phyloP scores from a whole-genome alignment of 176 grass and related monocot genomes.

The Ampelocalamus luodianensis region DNA sequence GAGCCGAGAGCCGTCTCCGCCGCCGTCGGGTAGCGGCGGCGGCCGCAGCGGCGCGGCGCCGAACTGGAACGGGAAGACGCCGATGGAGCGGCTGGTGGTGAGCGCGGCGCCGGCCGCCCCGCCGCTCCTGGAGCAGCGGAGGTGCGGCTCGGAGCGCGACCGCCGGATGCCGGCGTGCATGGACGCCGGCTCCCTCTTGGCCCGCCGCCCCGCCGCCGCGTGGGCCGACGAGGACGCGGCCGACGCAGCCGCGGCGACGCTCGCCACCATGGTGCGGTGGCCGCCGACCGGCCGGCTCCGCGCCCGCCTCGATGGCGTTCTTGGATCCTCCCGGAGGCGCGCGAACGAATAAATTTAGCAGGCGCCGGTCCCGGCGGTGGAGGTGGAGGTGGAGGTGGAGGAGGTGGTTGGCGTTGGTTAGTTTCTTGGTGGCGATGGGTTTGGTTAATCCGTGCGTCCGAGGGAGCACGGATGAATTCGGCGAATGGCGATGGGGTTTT shows the following conservation, averaged over 20 bases:
- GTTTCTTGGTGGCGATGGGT: conserved; percentile 22
- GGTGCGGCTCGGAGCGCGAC: conserved; percentile 68
- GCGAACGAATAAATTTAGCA: neutral
- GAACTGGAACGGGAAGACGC: conserved; percentile 70
- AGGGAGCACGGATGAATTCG: conserved; percentile 5
- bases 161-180: conserved; percentile 68
- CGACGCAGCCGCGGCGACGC: conserved; percentile 35
- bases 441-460: conserved; percentile 19
- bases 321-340: neutral
- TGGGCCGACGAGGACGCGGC: conserved; percentile 17
- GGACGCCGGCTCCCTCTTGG: conserved; percentile 42
- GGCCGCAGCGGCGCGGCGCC: conserved; percentile 52
- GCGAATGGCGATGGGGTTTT: conserved; percentile 28
- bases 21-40: conserved; percentile 51
- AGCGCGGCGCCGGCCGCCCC: conserved; percentile 50
- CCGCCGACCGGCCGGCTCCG: neutral
- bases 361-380: neutral
- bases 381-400: conserved; percentile 8
- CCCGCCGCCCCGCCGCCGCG: neutral
- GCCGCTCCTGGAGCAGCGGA: conserved; percentile 57
- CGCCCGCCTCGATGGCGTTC: neutral
- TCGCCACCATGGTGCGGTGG: conserved; percentile 58
- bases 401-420: conserved; percentile 24
- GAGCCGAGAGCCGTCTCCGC: conserved; percentile 46
- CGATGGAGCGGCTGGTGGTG: conserved; percentile 73